Conservation (phyloP, 306 rosid genomes). For the Begonia masoniana region DNA sequence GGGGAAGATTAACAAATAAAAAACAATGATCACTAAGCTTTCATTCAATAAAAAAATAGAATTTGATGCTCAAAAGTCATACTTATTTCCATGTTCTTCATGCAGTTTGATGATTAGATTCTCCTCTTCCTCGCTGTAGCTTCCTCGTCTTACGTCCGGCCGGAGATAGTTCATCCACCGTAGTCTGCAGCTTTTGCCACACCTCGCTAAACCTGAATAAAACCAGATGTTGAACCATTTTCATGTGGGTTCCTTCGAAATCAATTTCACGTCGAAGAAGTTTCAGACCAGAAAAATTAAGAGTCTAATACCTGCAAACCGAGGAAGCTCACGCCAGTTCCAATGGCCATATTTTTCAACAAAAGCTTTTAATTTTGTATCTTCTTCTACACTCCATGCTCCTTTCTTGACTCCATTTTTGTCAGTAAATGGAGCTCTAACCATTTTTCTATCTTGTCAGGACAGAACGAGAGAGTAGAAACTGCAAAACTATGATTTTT, state of each 20-base stretch:
- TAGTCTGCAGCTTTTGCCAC: slow-evolving; percentile 63
- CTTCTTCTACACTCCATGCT: slow-evolving; percentile 70
- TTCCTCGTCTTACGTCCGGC: slow-evolving; percentile 49
- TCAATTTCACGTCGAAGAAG: too few relatives aligned
- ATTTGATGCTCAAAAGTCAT: slow-evolving; percentile 1
- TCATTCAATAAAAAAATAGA: background rate
- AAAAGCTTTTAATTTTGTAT: slow-evolving; percentile 34
- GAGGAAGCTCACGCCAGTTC: slow-evolving; percentile 69
- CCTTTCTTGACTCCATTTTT: slow-evolving; percentile 60
- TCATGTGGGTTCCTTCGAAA: too few relatives aligned
- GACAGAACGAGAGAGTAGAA: too few relatives aligned
- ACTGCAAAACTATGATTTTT: too few relatives aligned
- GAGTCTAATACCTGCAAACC: slow-evolving; percentile 28
- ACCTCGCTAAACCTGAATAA: slow-evolving; percentile 39
- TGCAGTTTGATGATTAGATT: slow-evolving; percentile 32
- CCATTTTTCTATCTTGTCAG: slow-evolving; percentile 18
- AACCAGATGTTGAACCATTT: too few relatives aligned
- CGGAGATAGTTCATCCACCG: slow-evolving; percentile 57
- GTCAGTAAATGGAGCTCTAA: slow-evolving; percentile 53
- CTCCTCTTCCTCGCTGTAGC: slow-evolving; percentile 32
- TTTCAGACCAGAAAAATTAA: background rate
- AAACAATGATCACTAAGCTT: background rate
- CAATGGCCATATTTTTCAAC: slow-evolving; percentile 36
- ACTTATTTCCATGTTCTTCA: slow-evolving; percentile 41
- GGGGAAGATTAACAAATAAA: background rate